Evolutionary conservation across 306 rosid species (phyloP).

Genomic region (Fragaria iinumae): DNA sequence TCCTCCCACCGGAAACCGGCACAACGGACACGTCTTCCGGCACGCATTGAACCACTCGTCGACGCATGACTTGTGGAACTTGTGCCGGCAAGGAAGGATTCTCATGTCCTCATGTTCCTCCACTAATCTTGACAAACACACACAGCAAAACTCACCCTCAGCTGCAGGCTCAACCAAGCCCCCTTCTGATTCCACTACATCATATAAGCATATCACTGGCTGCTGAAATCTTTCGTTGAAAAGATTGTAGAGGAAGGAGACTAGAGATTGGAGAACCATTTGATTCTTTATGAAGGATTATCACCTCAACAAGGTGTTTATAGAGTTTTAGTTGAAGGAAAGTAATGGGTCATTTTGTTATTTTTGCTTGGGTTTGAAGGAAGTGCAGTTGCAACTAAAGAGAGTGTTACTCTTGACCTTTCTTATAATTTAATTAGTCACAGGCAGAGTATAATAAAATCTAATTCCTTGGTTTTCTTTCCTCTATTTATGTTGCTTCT

Average conservation of each 20-base stretch:
- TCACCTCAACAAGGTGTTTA: conserved; percentile 32
- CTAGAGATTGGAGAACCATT: conserved; percentile 50
- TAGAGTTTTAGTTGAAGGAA: conserved; percentile 29
- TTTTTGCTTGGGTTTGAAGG: conserved; percentile 63
- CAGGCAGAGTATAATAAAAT: neutral
- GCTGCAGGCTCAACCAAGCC: conserved; percentile 16
- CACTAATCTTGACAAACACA: conserved; percentile 65
- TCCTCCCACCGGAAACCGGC: conserved; percentile 67
- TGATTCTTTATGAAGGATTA: conserved; percentile 15
- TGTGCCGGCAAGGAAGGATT: conserved; percentile 73
- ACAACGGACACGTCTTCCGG: conserved; percentile 70
- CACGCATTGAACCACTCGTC: conserved; percentile 70
- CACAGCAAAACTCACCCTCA: conserved; percentile 51
- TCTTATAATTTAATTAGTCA: conserved; percentile 17
- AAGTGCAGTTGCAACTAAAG: conserved; percentile 72
- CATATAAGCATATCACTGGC: conserved; percentile 24
- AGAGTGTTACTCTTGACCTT: conserved; percentile 76
- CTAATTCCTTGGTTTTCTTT: neutral
- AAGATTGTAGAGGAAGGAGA: conserved; percentile 44
- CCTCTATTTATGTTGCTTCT: neutral
- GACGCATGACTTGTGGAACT: conserved; percentile 77
- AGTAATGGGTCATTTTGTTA: conserved; percentile 32
- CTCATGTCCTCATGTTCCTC: conserved; percentile 45
- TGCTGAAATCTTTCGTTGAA: conserved; percentile 31
- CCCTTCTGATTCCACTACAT: conserved; percentile 18